A percentile compares a stretch with the other conserved stretches of the same genome.
These are phyloP conservation scores for Sabuloglossum arenarium DNA, from an alignment of 495 filamentous ascomycete species.

Conservation along the genomic window DNA sequence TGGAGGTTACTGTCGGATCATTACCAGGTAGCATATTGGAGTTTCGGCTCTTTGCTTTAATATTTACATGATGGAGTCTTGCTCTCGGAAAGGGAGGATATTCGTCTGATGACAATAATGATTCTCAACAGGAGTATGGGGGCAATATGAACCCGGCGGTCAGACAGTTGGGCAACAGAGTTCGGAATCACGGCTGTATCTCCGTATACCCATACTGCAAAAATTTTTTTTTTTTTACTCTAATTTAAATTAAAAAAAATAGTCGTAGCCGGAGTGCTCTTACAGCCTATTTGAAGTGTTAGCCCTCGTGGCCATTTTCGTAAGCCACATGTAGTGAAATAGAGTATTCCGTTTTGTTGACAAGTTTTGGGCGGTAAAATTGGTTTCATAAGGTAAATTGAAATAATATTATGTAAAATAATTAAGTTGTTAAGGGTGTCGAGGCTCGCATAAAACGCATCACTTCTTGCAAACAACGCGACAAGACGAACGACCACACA, in stretches of 20 bases:
- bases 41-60: background rate
- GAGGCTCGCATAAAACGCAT: background rate
- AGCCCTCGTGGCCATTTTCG: too few species aligned
- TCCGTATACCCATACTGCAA: background rate
- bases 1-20: background rate
- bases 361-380: background rate
- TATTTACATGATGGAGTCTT: background rate
- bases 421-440: background rate
- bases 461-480: background rate
- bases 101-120: background rate
- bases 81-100: background rate
- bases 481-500: background rate
- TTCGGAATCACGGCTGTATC: background rate
- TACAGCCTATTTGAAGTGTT: too few species aligned
- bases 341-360: too few species aligned
- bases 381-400: too few species aligned
- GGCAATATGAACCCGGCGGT: background rate
- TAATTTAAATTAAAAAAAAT: background rate
- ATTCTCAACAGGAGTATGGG: background rate
- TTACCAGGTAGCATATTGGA: background rate
- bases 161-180: background rate
- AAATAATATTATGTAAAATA: too few species aligned
- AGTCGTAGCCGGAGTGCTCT: background rate
- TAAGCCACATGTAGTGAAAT: too few species aligned
- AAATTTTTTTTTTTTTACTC: background rate